Base-by-base conservation (phyloP, 2,329 filamentous ascomycete species). In the Colletotrichum tropicicola region DNA sequence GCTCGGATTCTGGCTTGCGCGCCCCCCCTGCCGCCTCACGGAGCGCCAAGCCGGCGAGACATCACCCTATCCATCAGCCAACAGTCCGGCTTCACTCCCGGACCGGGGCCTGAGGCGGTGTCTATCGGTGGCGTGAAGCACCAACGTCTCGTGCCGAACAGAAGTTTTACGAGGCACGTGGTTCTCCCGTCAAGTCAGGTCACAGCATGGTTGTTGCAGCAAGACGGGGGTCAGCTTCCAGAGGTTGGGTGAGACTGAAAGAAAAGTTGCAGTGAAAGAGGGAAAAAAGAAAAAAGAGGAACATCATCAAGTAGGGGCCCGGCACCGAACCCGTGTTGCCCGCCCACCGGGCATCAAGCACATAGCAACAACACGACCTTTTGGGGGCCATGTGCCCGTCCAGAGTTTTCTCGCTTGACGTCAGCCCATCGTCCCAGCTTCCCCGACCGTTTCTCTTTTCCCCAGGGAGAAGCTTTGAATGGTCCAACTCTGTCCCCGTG, bases 21-120 rank as follows among this genome's bases (percentile, higher is more conserved):
- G 13, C 32, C 9, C 12, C 39, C 51, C 51, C 25, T 54, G 51
- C 52, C 52, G 39, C 52, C 27, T 55, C 52, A 32, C 39, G 52
- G 52, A 55, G 39, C 27, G 43, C 41, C 54, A 57, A 57, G 54
- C 54, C 54, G 43, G 54, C 30, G 41, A 41, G 25, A 47, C 48
- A 39, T 57, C 30, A 28, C 30, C 12, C 39, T 47, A 19, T 21
- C 21, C 19, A 27, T 2, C 54, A 48, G 23, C 30, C 54, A 48
- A 57, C 43, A 4, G 12, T 37, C 27, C 43, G 54, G 41, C 5
- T 30, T 57, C 30, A 39, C 10, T 57, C 23, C 54, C 43, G 54
- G 54, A 19, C 43, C 54, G 30, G 54, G 43, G 45, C 19, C 32
- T 57, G 17, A 57, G 53, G 54, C 44, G 54, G 54, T 35, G 12